These are phyloP conservation scores for Aegilops umbellulata DNA, from an alignment of 176 grass and related monocot genomes.

Conservation along the genomic window DNA sequence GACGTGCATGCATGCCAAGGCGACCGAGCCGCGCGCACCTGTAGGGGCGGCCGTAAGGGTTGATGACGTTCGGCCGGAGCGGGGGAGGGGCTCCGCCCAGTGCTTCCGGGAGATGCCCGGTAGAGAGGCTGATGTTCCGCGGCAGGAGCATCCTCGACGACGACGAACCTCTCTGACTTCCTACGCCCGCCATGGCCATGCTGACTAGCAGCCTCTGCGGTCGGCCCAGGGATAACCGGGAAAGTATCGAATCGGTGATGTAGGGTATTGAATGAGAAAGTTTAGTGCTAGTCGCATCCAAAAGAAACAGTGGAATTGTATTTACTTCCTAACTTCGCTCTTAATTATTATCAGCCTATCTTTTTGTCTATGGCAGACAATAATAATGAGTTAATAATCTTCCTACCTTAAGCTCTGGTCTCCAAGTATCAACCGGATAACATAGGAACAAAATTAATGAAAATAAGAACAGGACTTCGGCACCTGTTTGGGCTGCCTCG, in stretches of 20 bases:
- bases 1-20: neutral
- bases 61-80: neutral
- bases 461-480: too few species aligned
- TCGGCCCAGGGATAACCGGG: neutral
- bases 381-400: neutral
- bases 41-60: slow-evolving; percentile 9
- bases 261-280: neutral
- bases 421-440: neutral
- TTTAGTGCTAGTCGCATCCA: neutral
- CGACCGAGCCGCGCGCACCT: neutral
- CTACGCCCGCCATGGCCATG: neutral
- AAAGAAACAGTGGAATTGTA: neutral
- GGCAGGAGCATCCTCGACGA: neutral
- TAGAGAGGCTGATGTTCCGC: neutral
- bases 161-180: neutral
- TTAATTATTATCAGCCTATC: neutral
- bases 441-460: too few species aligned
- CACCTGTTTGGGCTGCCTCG: too few species aligned
- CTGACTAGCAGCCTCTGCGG: neutral
- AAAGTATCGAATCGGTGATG: neutral
- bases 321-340: neutral
- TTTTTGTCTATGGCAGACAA: neutral
- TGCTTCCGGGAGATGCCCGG: neutral
- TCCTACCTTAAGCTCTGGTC: neutral
- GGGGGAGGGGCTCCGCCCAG: neutral